Percentiles rank a stretch among this genome's conserved stretches.
These are phyloP conservation scores for Coelastrella sp. DNA, from an alignment of 139 green algal species.

Conservation along the genomic window DNA sequence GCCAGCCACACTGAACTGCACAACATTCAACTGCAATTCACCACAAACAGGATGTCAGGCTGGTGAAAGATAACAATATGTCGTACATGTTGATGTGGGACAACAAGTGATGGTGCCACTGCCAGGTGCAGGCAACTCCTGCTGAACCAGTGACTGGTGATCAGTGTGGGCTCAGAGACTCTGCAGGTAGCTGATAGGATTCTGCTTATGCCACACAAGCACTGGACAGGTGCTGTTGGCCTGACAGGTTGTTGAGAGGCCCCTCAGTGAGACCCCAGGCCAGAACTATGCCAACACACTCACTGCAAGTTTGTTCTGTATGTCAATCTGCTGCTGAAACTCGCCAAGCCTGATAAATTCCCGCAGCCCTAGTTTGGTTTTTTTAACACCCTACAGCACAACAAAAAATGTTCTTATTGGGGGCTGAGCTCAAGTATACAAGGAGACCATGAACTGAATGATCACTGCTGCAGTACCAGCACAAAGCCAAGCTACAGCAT, in stretches of 20 bases:
- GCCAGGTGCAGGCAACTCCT: no score
- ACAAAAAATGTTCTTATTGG: background rate
- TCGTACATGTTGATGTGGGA: background rate
- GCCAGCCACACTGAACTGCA: slow-evolving; percentile 74
- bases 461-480: no score
- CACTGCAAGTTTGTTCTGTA: slow-evolving; percentile 56
- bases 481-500: no score
- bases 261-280: background rate
- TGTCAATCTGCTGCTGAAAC: slow-evolving; percentile 83
- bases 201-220: background rate
- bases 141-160: no score
- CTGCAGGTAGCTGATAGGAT: no score
- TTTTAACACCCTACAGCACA: slow-evolving; percentile 65
- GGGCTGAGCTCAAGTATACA: no score
- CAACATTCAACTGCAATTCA: slow-evolving; percentile 55
- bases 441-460: no score
- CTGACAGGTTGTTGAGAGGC: no score
- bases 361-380: slow-evolving; percentile 85
- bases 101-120: no score
- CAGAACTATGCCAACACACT: slow-evolving; percentile 7
- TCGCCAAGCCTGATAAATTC: slow-evolving; percentile 84
- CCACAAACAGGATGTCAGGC: background rate
- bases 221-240: background rate
- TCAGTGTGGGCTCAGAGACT: no score
- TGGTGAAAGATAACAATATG: background rate